A percentile compares a stretch with the other conserved stretches of the same genome.
Conservation (phyloP, 2,329 filamentous ascomycete species). For the Plectosphaerella cucumerina region DNA sequence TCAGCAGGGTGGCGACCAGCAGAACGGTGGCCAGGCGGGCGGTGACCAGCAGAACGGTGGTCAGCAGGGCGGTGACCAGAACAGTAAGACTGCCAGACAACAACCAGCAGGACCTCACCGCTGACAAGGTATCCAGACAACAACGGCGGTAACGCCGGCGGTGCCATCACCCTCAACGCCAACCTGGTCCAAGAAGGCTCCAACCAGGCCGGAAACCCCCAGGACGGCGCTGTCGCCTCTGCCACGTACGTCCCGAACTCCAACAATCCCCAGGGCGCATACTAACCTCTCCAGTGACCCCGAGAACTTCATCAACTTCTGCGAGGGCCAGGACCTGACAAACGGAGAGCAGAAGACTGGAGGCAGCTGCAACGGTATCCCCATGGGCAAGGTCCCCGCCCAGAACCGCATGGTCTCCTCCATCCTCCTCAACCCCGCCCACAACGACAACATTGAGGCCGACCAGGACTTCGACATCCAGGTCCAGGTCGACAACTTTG, state of each 20-base stretch:
- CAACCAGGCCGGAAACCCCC: constrained; percentile 39
- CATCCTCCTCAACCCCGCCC: constrained; percentile 48
- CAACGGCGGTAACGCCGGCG: constrained; percentile 15
- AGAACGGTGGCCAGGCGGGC: too few relatives aligned
- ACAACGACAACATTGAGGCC: constrained; percentile 41
- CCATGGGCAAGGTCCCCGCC: constrained; percentile 58
- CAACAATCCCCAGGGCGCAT: not conserved
- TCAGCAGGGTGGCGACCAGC: constrained; percentile 1
- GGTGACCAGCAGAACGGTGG: too few relatives aligned
- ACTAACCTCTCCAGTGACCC: constrained; percentile 37
- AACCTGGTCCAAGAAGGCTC: constrained; percentile 47
- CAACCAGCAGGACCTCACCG: constrained; percentile 9
- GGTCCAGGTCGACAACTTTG: constrained; percentile 49
- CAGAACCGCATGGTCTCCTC: constrained; percentile 52
- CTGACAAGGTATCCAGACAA: constrained; percentile 17
- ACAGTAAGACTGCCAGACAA: not conserved
- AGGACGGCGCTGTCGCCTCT: constrained; percentile 47
- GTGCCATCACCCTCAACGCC: constrained; percentile 30
- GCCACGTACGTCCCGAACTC: constrained; percentile 36
- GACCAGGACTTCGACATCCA: constrained; percentile 48
- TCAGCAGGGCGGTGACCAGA: not conserved
- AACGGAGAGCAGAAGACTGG: constrained; percentile 54
- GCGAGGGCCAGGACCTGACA: constrained; percentile 41
- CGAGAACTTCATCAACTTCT: constrained; percentile 61
- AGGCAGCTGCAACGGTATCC: constrained; percentile 62